Conservation (phyloP, 768 basidiomycete species). For the Termitomyces sp. region DNA sequence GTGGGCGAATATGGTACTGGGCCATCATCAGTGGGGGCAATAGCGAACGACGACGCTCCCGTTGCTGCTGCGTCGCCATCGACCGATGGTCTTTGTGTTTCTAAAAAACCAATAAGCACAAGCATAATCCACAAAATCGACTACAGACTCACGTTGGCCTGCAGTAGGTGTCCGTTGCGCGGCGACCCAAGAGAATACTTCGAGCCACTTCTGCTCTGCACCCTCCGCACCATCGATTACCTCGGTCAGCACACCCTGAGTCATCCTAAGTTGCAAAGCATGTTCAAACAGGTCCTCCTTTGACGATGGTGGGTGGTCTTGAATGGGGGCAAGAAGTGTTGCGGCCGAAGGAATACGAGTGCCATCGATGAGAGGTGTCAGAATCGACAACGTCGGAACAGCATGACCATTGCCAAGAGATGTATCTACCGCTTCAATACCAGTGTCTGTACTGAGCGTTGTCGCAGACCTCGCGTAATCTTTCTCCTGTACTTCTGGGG, state of each 20-base stretch:
- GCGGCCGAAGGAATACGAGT: conserved; percentile 34
- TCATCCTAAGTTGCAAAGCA: conserved; percentile 82
- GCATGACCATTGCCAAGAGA: not conserved
- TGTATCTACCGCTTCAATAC: not conserved
- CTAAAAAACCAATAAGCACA: not conserved
- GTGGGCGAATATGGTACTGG: not conserved
- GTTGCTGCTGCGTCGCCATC: conserved; percentile 11
- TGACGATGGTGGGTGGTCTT: conserved; percentile 47
- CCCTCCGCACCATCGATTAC: conserved; percentile 81
- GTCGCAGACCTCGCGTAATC: not conserved
- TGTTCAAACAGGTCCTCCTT: conserved; percentile 66
- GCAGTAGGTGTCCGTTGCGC: conserved; percentile 36
- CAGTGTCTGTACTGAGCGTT: not conserved
- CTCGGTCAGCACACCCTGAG: conserved; percentile 78
- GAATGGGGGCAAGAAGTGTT: conserved; percentile 39
- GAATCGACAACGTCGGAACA: conserved; percentile 4
- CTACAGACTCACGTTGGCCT: conserved; percentile 8
- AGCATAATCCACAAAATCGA: not conserved
- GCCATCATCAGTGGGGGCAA: not conserved
- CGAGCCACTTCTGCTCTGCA: conserved; percentile 77
- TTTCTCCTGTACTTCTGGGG: not conserved
- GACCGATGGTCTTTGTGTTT: conserved; percentile 13
- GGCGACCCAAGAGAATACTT: conserved; percentile 84
- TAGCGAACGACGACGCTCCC: conserved; percentile 9
- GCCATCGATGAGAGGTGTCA: conserved; percentile 19